phyloP scores from a whole-genome alignment of 2,329 filamentous ascomycete genomes.

The Stachybotrys chlorohalonatus region DNA sequence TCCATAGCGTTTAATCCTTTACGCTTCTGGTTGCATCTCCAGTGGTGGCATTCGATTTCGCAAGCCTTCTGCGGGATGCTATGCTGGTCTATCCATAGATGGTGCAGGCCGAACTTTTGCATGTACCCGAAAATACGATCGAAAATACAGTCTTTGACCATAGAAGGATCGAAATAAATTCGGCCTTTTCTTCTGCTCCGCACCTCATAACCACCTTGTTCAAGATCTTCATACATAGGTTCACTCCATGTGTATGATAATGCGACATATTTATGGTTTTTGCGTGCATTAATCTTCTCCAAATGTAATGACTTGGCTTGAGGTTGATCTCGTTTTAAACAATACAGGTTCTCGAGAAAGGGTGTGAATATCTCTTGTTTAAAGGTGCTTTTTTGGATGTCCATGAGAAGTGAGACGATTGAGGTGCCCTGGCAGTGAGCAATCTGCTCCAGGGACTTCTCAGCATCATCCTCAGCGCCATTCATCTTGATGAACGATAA shows the following conservation, averaged over 20 bases:
- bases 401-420: background rate
- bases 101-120: conserved; percentile 6
- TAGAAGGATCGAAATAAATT: conserved; percentile 1
- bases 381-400: background rate
- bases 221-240: conserved; percentile 7
- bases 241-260: conserved; percentile 13
- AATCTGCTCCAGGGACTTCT: background rate
- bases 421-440: background rate
- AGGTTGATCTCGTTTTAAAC: background rate
- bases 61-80: conserved; percentile 15
- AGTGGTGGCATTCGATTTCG: conserved; percentile 7
- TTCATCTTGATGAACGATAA: background rate
- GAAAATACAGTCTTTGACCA: conserved; percentile 14
- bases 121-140: conserved; percentile 15
- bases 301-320: background rate
- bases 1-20: conserved; percentile 21
- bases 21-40: conserved; percentile 11
- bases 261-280: conserved; percentile 9
- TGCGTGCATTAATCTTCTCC: background rate
- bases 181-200: conserved; percentile 3
- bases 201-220: conserved; percentile 7
- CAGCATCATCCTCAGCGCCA: background rate
- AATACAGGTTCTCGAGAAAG: background rate
- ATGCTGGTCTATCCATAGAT: conserved; percentile 20
- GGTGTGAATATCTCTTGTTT: background rate